A percentile compares a stretch with the other conserved stretches of the same genome.
These are phyloP conservation scores for Suillus brevipes DNA, from an alignment of 768 basidiomycete genomes.

Conservation along the genomic window DNA sequence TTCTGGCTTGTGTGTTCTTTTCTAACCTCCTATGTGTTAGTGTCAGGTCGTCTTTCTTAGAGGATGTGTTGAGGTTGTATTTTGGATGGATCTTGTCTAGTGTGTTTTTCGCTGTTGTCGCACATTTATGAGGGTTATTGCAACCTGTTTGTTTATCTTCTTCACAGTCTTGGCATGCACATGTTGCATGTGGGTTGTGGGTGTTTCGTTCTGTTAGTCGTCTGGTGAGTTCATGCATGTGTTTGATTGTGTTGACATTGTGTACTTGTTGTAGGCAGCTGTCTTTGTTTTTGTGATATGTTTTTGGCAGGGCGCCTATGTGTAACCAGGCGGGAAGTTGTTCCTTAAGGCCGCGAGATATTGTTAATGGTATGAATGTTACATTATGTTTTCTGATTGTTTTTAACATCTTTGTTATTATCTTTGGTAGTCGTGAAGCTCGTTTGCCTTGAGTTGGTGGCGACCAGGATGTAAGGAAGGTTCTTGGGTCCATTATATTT, in stretches of 20 bases:
- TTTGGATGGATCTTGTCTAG: neutral
- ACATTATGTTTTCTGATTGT: neutral
- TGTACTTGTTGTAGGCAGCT: neutral
- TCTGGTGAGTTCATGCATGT: neutral
- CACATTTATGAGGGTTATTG: neutral
- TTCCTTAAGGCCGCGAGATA: neutral
- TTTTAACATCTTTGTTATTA: neutral
- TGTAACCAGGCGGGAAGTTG: neutral
- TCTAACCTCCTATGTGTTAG: constrained; percentile 7
- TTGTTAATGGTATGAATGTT: neutral
- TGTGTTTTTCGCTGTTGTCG: neutral
- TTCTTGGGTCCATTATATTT: neutral
- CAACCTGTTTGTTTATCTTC: neutral
- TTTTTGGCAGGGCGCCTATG: neutral
- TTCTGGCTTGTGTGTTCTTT: neutral
- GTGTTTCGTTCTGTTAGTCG: neutral
- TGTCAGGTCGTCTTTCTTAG: neutral
- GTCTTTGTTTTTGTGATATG: neutral
- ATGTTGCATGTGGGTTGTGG: neutral
- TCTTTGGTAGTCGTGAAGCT: neutral
- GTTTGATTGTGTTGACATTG: neutral
- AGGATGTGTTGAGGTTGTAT: neutral
- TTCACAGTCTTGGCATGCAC: neutral
- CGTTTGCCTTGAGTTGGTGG: neutral
- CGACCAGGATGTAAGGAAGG: neutral